Evolutionary conservation across 1,284 basidiomycete species (phyloP).

Genomic region (Moesziomyces antarcticus): DNA sequence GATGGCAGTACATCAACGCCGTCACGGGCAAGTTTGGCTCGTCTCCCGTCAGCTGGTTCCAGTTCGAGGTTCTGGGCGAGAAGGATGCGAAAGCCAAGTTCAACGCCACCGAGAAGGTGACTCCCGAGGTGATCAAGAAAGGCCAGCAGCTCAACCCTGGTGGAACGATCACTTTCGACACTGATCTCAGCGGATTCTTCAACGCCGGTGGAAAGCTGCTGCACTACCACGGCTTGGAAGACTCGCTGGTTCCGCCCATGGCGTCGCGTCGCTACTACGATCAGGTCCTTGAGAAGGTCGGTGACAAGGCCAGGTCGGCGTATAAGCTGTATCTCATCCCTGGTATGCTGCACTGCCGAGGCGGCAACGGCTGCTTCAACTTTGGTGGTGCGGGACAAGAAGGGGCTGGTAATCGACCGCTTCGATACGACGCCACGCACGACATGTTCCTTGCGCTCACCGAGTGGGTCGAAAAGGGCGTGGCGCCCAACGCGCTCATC

Average conservation of each 20-base stretch:
- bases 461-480: conserved; percentile 70
- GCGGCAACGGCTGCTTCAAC: conserved; percentile 50
- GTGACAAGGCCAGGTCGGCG: conserved; percentile 61
- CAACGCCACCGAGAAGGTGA: conserved; percentile 23
- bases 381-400: conserved; percentile 45
- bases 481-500: conserved; percentile 67
- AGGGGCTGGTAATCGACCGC: conserved; percentile 42
- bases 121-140: conserved; percentile 22
- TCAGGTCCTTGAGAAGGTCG: conserved; percentile 51
- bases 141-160: conserved; percentile 39
- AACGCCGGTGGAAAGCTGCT: conserved; percentile 63
- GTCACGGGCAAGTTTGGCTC: conserved; percentile 21
- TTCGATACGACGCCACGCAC: conserved; percentile 56
- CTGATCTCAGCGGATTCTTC: conserved; percentile 65
- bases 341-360: conserved; percentile 70
- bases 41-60: conserved; percentile 34
- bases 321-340: conserved; percentile 70
- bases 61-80: conserved; percentile 42
- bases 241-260: conserved; percentile 68
- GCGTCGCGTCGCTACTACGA: conserved; percentile 69
- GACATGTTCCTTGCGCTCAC: conserved; percentile 70
- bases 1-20: conserved; percentile 24
- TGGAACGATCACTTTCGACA: conserved; percentile 31
- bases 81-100: conserved; percentile 21
- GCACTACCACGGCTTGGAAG: conserved; percentile 67